A percentile compares a stretch with the other conserved stretches of the same genome.
phyloP scores from a whole-genome alignment of 495 filamentous ascomycete genomes.

The Glonium stellatum region DNA sequence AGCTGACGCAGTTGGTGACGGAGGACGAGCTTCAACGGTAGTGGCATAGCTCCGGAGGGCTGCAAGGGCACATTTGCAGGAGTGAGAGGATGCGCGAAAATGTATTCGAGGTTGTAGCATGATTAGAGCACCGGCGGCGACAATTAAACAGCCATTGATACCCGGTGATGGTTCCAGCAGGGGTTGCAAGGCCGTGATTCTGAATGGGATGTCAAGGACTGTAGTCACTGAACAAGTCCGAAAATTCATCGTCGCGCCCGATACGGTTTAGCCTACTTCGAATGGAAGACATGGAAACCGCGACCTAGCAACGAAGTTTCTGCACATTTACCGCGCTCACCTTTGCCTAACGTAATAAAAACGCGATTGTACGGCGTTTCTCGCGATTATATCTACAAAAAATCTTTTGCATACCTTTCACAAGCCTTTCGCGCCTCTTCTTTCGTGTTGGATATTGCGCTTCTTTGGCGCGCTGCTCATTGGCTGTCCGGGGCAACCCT shows the following conservation, averaged over 20 bases:
- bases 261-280: neutral
- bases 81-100: conserved; percentile 42
- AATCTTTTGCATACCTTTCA: neutral
- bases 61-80: conserved; percentile 39
- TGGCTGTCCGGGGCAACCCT: conserved; percentile 10
- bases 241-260: neutral
- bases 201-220: neutral
- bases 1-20: conserved; percentile 17
- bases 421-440: neutral
- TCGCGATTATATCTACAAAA: neutral
- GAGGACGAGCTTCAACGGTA: conserved; percentile 19
- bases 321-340: neutral
- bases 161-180: neutral
- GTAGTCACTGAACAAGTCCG: neutral
- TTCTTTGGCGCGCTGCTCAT: conserved; percentile 2
- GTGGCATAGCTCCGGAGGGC: conserved; percentile 52
- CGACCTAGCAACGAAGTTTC: neutral
- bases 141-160: conserved; percentile 27
- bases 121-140: conserved; percentile 14
- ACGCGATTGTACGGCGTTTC: neutral
- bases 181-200: neutral
- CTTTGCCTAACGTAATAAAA: neutral
- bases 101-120: conserved; percentile 64
- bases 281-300: neutral
- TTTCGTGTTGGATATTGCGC: neutral